Evolutionary conservation across 2,329 filamentous ascomycete genomes (phyloP).

Genomic region (Hysterium pulicare): DNA sequence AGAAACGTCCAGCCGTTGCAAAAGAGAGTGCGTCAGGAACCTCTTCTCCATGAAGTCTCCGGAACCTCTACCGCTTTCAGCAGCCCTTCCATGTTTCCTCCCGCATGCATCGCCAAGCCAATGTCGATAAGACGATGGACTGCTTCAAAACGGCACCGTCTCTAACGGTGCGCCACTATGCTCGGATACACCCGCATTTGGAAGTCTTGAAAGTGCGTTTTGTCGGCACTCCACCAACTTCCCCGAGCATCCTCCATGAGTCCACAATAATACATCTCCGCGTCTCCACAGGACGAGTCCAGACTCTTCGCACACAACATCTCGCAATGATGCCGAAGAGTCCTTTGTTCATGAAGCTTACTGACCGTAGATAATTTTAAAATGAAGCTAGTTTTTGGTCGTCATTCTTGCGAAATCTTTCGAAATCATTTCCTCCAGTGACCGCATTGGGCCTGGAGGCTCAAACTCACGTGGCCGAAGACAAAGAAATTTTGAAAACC

Average conservation of each 20-base stretch:
- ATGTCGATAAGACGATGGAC: background rate
- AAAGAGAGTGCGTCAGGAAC: background rate
- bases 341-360: no score
- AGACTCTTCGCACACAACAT: no score
- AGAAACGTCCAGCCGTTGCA: background rate
- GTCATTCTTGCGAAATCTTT: no score
- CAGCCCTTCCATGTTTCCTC: background rate
- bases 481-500: no score
- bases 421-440: no score
- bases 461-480: no score
- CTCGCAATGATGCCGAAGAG: no score
- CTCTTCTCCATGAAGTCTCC: no score
- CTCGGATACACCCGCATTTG: background rate
- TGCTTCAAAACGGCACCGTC: background rate
- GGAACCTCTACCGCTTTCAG: background rate
- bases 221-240: background rate
- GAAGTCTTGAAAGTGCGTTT: background rate
- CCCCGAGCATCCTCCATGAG: background rate
- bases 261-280: background rate
- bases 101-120: background rate
- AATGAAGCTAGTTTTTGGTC: no score
- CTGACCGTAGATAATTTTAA: no score
- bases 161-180: background rate
- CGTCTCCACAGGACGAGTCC: background rate
- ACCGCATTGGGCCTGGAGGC: no score